Base-by-base conservation (phyloP, 495 filamentous ascomycete species). In the Darksidea phi region DNA sequence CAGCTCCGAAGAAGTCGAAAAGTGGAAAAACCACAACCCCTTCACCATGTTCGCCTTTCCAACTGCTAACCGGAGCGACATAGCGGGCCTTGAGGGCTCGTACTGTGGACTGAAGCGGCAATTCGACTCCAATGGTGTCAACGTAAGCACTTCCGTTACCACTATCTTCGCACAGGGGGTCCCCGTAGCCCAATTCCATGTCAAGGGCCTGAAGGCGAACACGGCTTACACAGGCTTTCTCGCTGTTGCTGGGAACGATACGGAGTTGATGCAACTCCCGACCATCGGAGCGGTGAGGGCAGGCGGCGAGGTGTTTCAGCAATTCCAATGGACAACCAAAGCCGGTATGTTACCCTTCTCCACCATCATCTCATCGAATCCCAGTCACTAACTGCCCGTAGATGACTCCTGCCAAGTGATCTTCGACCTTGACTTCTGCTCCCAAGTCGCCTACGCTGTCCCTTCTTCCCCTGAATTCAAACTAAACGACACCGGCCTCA, bases 381-480 rank as follows among this genome's bases (percentile, higher is more conserved):
- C 26, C 38, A 41, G 4, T 4, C 21, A 10, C 5, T 43, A 21
- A 52, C 6, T 0, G 5, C 12, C 15, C 11, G n/a, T 26, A 71
- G 84, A 82, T 43, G 72, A 77, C 46, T 95, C 93, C 71, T 99
- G 94, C 73, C 86, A 85, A 36, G 78, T 99, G 12, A 78, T 99
- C 36, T 88, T 84, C 74, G 84, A 93, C 69, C 84, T 99, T 17
- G 73, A 79, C 2, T 92, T 97, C 72, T 99, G 94, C 77, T 79
- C 82, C 52, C 83, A 94, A 59, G 82, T 93, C 47, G 89, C 91
- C 43, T 96, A 97, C 72, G 87, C 95, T 20, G 94, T 96, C 0
- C 94, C 94, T 0, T 83, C 84, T 52, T 94, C 95, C 67, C 81
- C 86, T 12, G 26, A 41, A 75, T 28, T 81, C 79, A 62, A 69